Evolutionary conservation across 768 basidiomycete species (phyloP).

Genomic region (Pisolithus orientalis): DNA sequence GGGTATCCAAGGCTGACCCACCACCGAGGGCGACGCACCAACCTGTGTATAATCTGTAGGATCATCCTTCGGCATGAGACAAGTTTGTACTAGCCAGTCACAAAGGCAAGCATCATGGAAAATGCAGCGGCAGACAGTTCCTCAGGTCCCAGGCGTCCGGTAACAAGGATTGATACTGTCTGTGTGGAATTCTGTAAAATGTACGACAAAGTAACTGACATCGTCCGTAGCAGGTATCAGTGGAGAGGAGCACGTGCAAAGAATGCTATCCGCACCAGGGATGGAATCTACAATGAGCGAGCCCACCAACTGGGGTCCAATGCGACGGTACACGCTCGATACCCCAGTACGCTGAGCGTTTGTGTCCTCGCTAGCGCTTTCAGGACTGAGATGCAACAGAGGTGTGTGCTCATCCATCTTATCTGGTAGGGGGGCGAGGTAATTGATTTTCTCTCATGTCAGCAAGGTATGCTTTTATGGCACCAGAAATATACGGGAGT

Average conservation of each 20-base stretch:
- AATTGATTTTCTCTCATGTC: neutral
- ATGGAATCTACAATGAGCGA: constrained; percentile 51
- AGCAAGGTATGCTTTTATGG: constrained; percentile 10
- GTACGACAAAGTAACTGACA: constrained; percentile 60
- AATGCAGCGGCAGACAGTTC: constrained; percentile 70
- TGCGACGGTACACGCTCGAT: constrained; percentile 19
- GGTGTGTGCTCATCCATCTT: constrained; percentile 28
- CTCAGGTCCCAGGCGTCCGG: constrained; percentile 61
- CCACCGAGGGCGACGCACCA: constrained; percentile 76
- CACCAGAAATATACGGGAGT: constrained; percentile 2
- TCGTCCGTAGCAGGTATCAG: neutral
- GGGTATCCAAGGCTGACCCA: constrained; percentile 72
- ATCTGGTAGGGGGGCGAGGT: constrained; percentile 1
- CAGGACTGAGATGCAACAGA: constrained; percentile 17
- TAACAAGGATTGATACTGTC: constrained; percentile 55
- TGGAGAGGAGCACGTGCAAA: neutral
- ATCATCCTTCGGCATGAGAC: constrained; percentile 32
- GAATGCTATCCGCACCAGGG: constrained; percentile 38
- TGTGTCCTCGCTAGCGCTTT: constrained; percentile 4
- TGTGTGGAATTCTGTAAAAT: constrained; percentile 71
- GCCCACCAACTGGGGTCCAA: constrained; percentile 32
- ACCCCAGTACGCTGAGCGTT: constrained; percentile 14
- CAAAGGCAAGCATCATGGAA: constrained; percentile 71
- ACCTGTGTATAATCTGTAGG: constrained; percentile 48
- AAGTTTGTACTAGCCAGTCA: constrained; percentile 57